Base-by-base conservation (phyloP, 1,139 yeast genomes). In the Pichia sp. region DNA sequence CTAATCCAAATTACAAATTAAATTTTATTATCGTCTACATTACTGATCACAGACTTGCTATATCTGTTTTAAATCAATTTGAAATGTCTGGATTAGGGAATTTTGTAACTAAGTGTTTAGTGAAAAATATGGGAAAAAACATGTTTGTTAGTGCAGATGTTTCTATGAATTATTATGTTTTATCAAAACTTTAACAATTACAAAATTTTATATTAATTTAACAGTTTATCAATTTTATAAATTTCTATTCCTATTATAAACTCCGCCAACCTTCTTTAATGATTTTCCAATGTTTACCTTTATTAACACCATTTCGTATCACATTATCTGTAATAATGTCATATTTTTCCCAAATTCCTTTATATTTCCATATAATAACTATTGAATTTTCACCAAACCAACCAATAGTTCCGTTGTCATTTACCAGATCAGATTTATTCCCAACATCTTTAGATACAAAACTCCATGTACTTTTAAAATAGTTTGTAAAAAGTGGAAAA, bases 401-500 rank as follows among this genome's bases (percentile, higher is more conserved):
- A 1, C 94, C 96, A 33, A 90, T 55, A 0, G 77, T 76, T 0
- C 96, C 94, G 32, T 64, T 59, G 54, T 82, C 87, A 46, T 69
- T 71, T 5, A 57, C 52, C 5, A 52, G 40, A 39, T 53, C 69
- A 41, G 66, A 68, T 53, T 51, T 64, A 35, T 72, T 66, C 48
- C 72, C 74, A 32, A 89, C 76, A 54, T 84, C 83, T n/a, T 79
- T 71, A 1, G 90, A 82, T 41, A 89, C 87, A 66, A 84, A 86
- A 39, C 95, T 82, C 97, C 97, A 90, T 12, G 85, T 82, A 2
- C 95, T 82, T 46, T 83, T 78, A 64, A 90, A 85, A 62, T 90
- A 90, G 41, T 75, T 71, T 6, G 62, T 50, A 24, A 86, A 74
- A 9, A 83, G 64, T 2, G 92, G 89, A n/a, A 86, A 55, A 47